phyloP scores from a whole-genome alignment of 164 flowering plant species.

The Hamamelis virginiana region DNA sequence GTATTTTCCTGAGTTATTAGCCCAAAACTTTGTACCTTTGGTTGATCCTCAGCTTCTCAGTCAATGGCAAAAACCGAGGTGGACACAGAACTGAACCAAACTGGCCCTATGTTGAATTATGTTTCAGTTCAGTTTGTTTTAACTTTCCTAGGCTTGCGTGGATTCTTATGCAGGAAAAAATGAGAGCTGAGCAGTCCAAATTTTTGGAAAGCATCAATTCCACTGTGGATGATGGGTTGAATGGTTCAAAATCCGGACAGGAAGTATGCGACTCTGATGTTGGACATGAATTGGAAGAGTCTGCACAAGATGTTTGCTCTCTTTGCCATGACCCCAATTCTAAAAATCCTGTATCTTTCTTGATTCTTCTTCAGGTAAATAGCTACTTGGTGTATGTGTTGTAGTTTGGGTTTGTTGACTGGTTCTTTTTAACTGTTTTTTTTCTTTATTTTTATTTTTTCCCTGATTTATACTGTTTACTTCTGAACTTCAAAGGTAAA shows the following conservation, averaged over 20 bases:
- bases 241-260: constrained; percentile 30
- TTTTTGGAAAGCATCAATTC: constrained; percentile 68
- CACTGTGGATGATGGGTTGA: constrained; percentile 34
- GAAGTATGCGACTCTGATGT: constrained; percentile 30
- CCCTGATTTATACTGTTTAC: too few relatives aligned
- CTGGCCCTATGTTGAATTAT: not conserved
- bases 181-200: constrained; percentile 88
- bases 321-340: constrained; percentile 89
- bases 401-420: not conserved
- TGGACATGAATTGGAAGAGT: constrained; percentile 29
- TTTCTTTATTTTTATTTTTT: too few relatives aligned
- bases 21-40: too few relatives aligned
- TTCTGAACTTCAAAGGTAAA: too few relatives aligned
- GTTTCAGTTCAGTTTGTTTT: not conserved
- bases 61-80: too few relatives aligned
- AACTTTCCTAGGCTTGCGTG: not conserved
- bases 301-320: constrained; percentile 58
- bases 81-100: not conserved
- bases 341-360: constrained; percentile 59
- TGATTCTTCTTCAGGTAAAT: constrained; percentile 84
- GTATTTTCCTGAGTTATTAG: too few relatives aligned
- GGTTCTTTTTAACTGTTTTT: not conserved
- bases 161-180: constrained; percentile 64
- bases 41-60: too few relatives aligned
- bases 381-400: not conserved